These are phyloP conservation scores for Beauveria scarabaeidicola DNA, from an alignment of 2,329 filamentous ascomycete species.

Conservation along the genomic window DNA sequence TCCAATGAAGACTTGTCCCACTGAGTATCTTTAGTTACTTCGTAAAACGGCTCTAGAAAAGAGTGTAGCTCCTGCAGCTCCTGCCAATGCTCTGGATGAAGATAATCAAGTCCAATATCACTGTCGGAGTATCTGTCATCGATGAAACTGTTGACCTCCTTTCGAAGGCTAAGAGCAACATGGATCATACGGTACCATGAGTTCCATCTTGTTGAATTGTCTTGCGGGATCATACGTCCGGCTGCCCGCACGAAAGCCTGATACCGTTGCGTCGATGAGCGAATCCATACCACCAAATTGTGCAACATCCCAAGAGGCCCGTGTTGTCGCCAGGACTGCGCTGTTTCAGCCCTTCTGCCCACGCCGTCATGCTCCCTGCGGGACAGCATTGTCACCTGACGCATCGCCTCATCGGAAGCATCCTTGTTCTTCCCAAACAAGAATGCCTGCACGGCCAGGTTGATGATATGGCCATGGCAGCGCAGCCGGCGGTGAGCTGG, in stretches of 20 bases:
- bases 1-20: constrained; percentile 2
- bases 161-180: constrained; percentile 1
- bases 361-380: neutral
- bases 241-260: constrained; percentile 3
- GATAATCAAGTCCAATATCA: constrained; percentile 8
- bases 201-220: constrained; percentile 12
- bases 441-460: constrained; percentile 11
- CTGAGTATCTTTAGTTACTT: constrained; percentile 7
- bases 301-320: neutral
- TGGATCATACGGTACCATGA: constrained; percentile 9
- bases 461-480: constrained; percentile 10
- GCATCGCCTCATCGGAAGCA: constrained; percentile 5
- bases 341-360: neutral
- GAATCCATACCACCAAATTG: constrained; percentile 10
- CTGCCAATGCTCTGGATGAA: constrained; percentile 6
- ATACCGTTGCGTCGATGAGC: neutral
- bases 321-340: neutral
- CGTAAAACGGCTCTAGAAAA: constrained; percentile 9
- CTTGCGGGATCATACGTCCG: constrained; percentile 6
- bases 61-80: constrained; percentile 3
- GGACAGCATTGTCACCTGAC: neutral
- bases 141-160: constrained; percentile 2
- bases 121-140: neutral
- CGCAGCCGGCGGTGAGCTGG: constrained; percentile 4
- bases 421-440: constrained; percentile 6